A percentile compares a stretch with the other conserved stretches of the same genome.
These are phyloP conservation scores for Scutellaria barbata DNA, from an alignment of 257 asterid genomes.

Conservation along the genomic window DNA sequence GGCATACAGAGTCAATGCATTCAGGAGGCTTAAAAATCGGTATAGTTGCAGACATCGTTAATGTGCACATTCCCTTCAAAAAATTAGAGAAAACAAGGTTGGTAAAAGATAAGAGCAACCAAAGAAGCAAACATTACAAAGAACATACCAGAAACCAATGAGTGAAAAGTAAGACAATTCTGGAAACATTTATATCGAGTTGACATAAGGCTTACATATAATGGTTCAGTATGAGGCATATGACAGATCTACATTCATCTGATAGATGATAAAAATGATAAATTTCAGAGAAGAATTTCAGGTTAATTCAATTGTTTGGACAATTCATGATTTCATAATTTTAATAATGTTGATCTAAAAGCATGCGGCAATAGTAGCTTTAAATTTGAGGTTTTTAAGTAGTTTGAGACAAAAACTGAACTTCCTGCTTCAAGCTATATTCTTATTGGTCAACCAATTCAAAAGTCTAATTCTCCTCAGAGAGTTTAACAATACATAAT, in stretches of 20 bases:
- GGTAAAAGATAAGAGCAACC: constrained; percentile 24
- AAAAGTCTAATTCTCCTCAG: background rate
- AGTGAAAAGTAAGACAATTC: background rate
- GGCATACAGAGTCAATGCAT: constrained; percentile 80
- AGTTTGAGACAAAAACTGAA: background rate
- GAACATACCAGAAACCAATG: background rate
- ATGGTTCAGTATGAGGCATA: background rate
- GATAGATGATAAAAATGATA: background rate
- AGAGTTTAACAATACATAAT: background rate
- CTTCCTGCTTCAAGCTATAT: constrained; percentile 18
- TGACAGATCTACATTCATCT: constrained; percentile 2
- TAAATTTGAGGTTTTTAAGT: background rate
- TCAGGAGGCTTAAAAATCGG: constrained; percentile 78
- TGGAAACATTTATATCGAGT: background rate
- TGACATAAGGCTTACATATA: background rate
- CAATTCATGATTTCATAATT: background rate
- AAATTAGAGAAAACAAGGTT: constrained; percentile 21
- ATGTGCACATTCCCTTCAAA: constrained; percentile 86
- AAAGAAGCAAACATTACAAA: constrained; percentile 1
- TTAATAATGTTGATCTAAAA: background rate
- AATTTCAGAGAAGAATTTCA: background rate
- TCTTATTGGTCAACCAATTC: background rate
- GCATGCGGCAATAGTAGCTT: background rate
- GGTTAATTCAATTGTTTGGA: background rate
- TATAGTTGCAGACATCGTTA: constrained; percentile 81